Evolutionary conservation across 805 yeast genomes (phyloP).

Genomic region (Metschnikowia amazonensis): DNA sequence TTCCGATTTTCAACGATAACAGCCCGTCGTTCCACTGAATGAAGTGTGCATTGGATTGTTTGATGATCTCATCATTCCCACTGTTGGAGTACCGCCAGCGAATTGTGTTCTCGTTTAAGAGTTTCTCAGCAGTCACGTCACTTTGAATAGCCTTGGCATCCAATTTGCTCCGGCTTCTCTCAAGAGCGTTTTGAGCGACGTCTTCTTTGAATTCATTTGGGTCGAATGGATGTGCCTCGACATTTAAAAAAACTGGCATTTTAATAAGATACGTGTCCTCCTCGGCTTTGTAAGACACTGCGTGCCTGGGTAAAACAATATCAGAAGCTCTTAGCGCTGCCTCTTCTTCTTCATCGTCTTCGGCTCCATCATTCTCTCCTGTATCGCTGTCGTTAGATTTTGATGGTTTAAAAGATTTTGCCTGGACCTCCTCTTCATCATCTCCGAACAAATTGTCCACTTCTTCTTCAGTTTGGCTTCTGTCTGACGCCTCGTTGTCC

Average conservation of each 20-base stretch:
- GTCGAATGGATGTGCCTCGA: constrained; percentile 86
- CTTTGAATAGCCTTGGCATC: constrained; percentile 45
- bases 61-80: constrained; percentile 65
- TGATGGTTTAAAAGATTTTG: constrained; percentile 2
- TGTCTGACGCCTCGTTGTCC: constrained; percentile 21
- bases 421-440: constrained; percentile 22
- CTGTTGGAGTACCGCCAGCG: constrained; percentile 91
- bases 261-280: constrained; percentile 48
- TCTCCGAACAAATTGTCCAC: constrained; percentile 38
- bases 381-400: constrained; percentile 15
- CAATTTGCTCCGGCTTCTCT: constrained; percentile 26
- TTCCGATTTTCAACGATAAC: constrained; percentile 78
- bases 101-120: constrained; percentile 76
- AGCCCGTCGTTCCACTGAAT: constrained; percentile 95
- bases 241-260: constrained; percentile 76
- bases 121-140: constrained; percentile 52
- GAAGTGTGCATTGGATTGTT: constrained; percentile 85
- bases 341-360: constrained; percentile 31
- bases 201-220: constrained; percentile 58
- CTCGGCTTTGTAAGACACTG: constrained; percentile 35
- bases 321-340: constrained; percentile 34
- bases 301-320: constrained; percentile 47
- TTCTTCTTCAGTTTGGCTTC: constrained; percentile 19
- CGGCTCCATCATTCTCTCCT: constrained; percentile 24
- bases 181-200: constrained; percentile 34